These are phyloP conservation scores for Claviceps arundinis DNA, from an alignment of 2,329 filamentous ascomycete species.

Conservation along the genomic window DNA sequence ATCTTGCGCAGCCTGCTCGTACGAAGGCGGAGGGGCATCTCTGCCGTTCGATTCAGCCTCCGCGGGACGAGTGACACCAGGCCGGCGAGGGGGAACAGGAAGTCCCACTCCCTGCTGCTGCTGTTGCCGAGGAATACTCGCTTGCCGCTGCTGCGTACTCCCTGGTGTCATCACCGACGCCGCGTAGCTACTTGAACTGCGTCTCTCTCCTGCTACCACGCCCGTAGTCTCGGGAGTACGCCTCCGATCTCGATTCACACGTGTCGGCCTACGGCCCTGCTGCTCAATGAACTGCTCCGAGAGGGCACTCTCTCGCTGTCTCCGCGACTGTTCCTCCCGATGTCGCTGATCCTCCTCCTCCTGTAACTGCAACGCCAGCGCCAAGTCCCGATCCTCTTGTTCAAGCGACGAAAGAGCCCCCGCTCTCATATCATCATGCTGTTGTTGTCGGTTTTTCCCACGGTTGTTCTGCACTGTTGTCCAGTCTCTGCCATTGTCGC, in stretches of 20 bases:
- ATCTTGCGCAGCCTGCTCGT: conserved; percentile 42
- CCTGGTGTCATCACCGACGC: not conserved
- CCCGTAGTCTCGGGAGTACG: not conserved
- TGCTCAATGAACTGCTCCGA: conserved; percentile 60
- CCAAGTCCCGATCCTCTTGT: conserved; percentile 77
- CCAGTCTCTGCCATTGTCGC: conserved; percentile 32
- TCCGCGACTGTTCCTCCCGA: conserved; percentile 48
- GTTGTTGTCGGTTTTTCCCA: conserved; percentile 13
- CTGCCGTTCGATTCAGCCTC: conserved; percentile 29
- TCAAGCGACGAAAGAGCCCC: conserved; percentile 33
- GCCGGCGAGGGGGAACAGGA: conserved; percentile 22
- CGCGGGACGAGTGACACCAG: conserved; percentile 21
- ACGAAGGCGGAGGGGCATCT: conserved; percentile 39
- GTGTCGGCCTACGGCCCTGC: conserved; percentile 31
- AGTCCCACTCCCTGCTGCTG: conserved; percentile 27
- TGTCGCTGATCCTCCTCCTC: conserved; percentile 83
- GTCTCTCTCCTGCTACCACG: conserved; percentile 5
- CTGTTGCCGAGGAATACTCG: conserved; percentile 1
- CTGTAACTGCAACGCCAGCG: conserved; percentile 80
- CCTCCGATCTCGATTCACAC: conserved; percentile 11
- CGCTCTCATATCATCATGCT: conserved; percentile 11
- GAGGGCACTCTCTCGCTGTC: conserved; percentile 51
- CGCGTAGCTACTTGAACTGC: conserved; percentile 12
- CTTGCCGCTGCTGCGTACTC: not conserved
- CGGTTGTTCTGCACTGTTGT: conserved; percentile 34